These are phyloP conservation scores for Tolypocladium nubicola DNA, from an alignment of 2,329 filamentous ascomycete genomes.

Conservation along the genomic window DNA sequence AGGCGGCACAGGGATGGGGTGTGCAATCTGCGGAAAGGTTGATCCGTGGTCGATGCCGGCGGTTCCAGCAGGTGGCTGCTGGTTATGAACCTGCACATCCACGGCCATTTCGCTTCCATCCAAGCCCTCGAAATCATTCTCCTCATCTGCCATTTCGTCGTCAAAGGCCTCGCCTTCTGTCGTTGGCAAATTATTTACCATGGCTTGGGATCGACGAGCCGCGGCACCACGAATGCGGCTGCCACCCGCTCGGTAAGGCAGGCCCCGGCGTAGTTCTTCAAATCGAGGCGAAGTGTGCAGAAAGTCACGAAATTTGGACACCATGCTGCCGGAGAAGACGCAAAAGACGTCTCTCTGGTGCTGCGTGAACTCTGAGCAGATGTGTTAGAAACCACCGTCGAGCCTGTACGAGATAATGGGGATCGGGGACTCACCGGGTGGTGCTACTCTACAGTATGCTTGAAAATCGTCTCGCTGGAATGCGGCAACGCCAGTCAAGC, in stretches of 20 bases:
- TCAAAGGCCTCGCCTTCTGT: constrained; percentile 25
- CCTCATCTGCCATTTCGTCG: constrained; percentile 33
- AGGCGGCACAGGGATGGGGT: constrained; percentile 17
- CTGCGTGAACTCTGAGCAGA: constrained; percentile 69
- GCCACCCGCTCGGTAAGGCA: constrained; percentile 8
- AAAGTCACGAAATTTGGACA: constrained; percentile 65
- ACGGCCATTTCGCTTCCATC: constrained; percentile 28
- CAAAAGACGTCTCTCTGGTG: constrained; percentile 95
- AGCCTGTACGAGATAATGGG: not conserved
- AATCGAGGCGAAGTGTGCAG: constrained; percentile 51
- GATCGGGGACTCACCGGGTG: constrained; percentile 42
- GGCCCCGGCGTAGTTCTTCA: constrained; percentile 28
- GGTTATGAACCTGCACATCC: constrained; percentile 18
- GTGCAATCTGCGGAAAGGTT: constrained; percentile 6
- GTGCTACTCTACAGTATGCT: constrained; percentile 76
- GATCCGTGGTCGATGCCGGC: not conserved
- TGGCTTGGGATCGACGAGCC: constrained; percentile 6
- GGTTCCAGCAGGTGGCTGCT: not conserved
- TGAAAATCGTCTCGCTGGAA: constrained; percentile 82
- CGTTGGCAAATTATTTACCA: constrained; percentile 9
- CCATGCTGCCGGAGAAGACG: constrained; percentile 86
- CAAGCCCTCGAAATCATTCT: constrained; percentile 31
- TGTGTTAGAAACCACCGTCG: not conserved
- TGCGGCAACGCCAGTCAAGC: constrained; percentile 83
- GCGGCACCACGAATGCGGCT: constrained; percentile 6